Evolutionary conservation across 805 yeast genomes (phyloP), one percentile per base, ranked within the genome.

Genomic region (Ogataea saltuana): DNA sequence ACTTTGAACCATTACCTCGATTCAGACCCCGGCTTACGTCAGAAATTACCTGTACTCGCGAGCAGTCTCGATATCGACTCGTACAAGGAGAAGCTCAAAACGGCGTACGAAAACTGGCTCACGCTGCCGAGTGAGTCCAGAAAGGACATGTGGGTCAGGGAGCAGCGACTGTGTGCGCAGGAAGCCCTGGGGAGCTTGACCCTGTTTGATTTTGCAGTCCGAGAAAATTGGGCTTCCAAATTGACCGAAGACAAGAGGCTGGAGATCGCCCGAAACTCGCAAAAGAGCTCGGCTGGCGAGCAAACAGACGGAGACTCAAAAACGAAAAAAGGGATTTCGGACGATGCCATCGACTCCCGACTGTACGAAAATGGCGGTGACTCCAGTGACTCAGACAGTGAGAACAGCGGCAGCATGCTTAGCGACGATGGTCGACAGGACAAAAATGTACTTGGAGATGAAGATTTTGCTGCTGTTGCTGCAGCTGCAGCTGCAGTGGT

Each of bases 61-160:
- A 15, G 27, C 16, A 45, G 20, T 28, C 26, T 42, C 20, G 47
- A 44, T 20, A 28, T 38, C 11, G 49, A 45, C 9, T 45, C 47
- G 3, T 61, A 65, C 40, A 61, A 63, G 55, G 64, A 64, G 22
- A 70, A 68, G 46, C 59, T 75, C n/a, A 59, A 63, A n/a, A 65
- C 62, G 0, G 76, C 78, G 0, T 73, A 68, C 26, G 76, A 72
- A 17, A 66, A 67, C 22, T 75, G 80, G 80, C 47, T 58, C 6
- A 58, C 67, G 1, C 41, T 72, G 30, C 45, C 67, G 8, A 67
- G 64, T 16, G 56, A 55, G 3, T 58, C 59, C 1, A 70, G 65
- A 33, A 58, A 55, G 32, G 72, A 68, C n/a, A 60, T 72, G 28
- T 75, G 80, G 80, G 50, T 48, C 2, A 51, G 71, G 8, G 79